Percentiles rank a stretch among this genome's conserved stretches.
These are phyloP conservation scores for Didymella pomorum DNA, from an alignment of 2,329 filamentous ascomycete species.

Conservation along the genomic window DNA sequence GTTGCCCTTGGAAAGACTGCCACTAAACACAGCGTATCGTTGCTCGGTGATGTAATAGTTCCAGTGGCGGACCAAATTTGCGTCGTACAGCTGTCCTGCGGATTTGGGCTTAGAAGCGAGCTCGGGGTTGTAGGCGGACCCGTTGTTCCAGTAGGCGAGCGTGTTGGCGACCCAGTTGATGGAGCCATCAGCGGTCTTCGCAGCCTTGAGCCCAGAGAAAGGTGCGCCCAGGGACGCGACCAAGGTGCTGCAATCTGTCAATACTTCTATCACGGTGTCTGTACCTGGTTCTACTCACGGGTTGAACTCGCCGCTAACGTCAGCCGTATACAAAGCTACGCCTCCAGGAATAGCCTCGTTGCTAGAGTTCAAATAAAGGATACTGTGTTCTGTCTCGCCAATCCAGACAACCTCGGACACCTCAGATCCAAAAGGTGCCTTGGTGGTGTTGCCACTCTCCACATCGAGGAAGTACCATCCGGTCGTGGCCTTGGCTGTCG, in stretches of 20 bases:
- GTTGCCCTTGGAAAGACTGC: conserved; percentile 59
- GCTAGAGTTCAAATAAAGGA: conserved; percentile 71
- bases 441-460: conserved; percentile 42
- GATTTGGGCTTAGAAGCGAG: conserved; percentile 66
- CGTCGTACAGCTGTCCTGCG: conserved; percentile 74
- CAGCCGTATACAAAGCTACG: conserved; percentile 47
- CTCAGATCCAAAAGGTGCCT: conserved; percentile 43
- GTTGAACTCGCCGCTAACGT: conserved; percentile 37
- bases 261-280: neutral
- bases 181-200: conserved; percentile 48
- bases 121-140: conserved; percentile 72
- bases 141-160: conserved; percentile 69
- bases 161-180: conserved; percentile 62
- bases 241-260: conserved; percentile 31
- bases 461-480: conserved; percentile 51
- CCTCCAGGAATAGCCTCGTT: conserved; percentile 61
- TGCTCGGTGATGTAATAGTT: conserved; percentile 75
- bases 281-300: conserved; percentile 27
- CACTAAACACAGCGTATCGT: conserved; percentile 77
- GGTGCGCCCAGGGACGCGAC: conserved; percentile 55
- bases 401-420: conserved; percentile 49
- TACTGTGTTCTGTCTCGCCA: conserved; percentile 51
- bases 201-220: conserved; percentile 59
- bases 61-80: conserved; percentile 83
- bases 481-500: conserved; percentile 56